Percentiles rank a stretch among this genome's conserved stretches.
Conservation (phyloP, 2,329 filamentous ascomycete species). For the Ascochyta clinopodiicola region DNA sequence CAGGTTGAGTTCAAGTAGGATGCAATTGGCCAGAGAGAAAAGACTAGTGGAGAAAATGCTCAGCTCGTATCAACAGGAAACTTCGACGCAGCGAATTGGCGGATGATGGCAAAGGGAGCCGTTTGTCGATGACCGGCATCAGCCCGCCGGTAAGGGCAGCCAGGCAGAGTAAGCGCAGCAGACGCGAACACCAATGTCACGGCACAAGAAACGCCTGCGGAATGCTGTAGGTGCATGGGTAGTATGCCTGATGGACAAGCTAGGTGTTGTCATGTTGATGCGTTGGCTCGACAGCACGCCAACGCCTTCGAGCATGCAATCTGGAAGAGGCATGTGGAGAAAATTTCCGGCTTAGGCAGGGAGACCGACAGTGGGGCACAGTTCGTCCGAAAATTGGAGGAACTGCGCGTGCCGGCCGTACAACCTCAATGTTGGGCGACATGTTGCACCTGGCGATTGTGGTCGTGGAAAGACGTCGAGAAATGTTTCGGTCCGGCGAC, state of each 20-base stretch:
- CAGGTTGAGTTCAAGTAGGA: slow-evolving; percentile 25
- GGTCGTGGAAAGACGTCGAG: slow-evolving; percentile 33
- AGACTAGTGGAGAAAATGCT: slow-evolving; percentile 31
- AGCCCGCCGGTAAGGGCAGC: slow-evolving; percentile 45
- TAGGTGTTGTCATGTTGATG: slow-evolving; percentile 53
- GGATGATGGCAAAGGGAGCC: slow-evolving; percentile 38
- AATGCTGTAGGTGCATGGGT: slow-evolving; percentile 49
- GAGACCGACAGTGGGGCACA: slow-evolving; percentile 31
- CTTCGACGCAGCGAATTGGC: slow-evolving; percentile 40
- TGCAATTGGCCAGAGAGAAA: slow-evolving; percentile 43
- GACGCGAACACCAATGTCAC: slow-evolving; percentile 40
- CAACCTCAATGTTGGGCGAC: slow-evolving; percentile 23
- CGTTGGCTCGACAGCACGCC: slow-evolving; percentile 51
- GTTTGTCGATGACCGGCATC: slow-evolving; percentile 36
- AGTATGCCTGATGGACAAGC: slow-evolving; percentile 47
- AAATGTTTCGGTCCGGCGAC: slow-evolving; percentile 35
- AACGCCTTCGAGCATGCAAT: slow-evolving; percentile 49
- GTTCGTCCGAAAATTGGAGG: slow-evolving; percentile 19
- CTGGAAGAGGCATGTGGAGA: slow-evolving; percentile 46
- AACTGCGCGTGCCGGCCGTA: slow-evolving; percentile 20
- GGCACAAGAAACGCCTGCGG: slow-evolving; percentile 46
- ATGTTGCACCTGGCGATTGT: slow-evolving; percentile 21
- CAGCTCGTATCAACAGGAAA: slow-evolving; percentile 42
- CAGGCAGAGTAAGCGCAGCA: slow-evolving; percentile 48
- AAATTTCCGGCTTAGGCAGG: slow-evolving; percentile 36